phyloP scores from a whole-genome alignment of 169 alveolate species.

The Plasmodium malariae region DNA sequence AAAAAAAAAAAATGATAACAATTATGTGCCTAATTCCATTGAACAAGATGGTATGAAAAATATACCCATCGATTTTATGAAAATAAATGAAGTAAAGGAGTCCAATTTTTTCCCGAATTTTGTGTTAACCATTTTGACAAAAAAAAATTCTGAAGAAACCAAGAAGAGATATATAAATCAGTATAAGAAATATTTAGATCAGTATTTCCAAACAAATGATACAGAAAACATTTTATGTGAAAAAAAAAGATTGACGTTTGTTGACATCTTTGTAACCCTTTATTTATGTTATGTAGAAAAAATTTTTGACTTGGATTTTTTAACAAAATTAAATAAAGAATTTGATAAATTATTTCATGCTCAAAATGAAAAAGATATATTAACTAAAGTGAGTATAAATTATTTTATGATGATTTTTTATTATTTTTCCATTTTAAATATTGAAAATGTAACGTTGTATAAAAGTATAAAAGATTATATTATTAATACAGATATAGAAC shows the following conservation, averaged over 20 bases:
- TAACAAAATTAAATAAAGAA: constrained; percentile 22
- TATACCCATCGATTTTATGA: neutral
- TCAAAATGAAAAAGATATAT: neutral
- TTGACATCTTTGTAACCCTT: constrained; percentile 33
- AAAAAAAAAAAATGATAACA: neutral
- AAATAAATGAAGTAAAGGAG: neutral
- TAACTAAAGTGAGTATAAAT: constrained; percentile 24
- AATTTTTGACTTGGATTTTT: constrained; percentile 45
- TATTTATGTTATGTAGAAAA: constrained; percentile 65
- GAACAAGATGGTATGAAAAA: neutral
- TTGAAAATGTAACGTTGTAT: constrained; percentile 35
- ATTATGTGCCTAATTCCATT: neutral
- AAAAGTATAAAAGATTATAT: constrained; percentile 32
- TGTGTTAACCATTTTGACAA: constrained; percentile 7
- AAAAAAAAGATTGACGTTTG: constrained; percentile 14
- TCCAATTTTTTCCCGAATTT: constrained; percentile 15
- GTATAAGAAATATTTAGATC: constrained; percentile 18
- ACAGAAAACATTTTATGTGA: neutral
- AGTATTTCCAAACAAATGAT: neutral
- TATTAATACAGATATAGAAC: constrained; percentile 30
- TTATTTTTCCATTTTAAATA: constrained; percentile 59
- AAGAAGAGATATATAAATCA: constrained; percentile 23
- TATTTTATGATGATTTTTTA: constrained; percentile 43
- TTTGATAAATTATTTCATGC: constrained; percentile 22
- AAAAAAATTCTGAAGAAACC: neutral